Base-by-base conservation (phyloP, 23 red algal species). In the Gracilaria gracilis region DNA sequence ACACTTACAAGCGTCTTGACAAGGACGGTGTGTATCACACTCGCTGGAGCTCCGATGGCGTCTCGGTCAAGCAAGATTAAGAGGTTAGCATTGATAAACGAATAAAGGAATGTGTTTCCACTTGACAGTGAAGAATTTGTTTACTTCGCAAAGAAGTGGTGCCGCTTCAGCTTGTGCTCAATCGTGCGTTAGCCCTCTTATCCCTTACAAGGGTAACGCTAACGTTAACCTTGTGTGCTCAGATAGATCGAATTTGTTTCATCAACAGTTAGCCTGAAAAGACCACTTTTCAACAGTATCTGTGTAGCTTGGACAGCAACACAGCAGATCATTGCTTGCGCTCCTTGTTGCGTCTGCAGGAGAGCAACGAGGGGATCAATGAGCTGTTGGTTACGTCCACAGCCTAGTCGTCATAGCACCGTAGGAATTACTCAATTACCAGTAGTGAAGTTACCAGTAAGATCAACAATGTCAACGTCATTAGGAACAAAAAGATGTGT, bases 1-100 rank as follows among this genome's bases (percentile, higher is more conserved):
- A 99, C 65, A 96, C 94, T 1, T 99, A 99, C 67, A 79, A 99
- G 85, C 47, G 97, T 19, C 44, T 96, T 49, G 97, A 99, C 77
- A 87, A 72, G 57, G 86, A 98, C 11, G 92, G 92, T 61, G 90
- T 94, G n/a, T 99, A 87, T 73, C 97, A 99, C 85, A 99, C 94
- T 38, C 93, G 93, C 13, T 99, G 97, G 97, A 84, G 53, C 79
- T 57, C 57, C 36, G 95, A 94, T 86, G 94, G 94, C 28, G 94
- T 96, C 0, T 91, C 93, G 29, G 85, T 79, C 47, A 85, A 47
- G 66, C 89, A 93, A 65, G 80, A 93, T 20, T 84, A 66, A 79
- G 65, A n/a, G 65, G n/a, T 6, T 70, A 70, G 65, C 33, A 24
- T 20, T 73, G 13, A 42, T 3, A n/a, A 37, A 44, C 38, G 33